Evolutionary conservation across 495 filamentous ascomycete species (phyloP).

Genomic region (Geoglossum glabrum): DNA sequence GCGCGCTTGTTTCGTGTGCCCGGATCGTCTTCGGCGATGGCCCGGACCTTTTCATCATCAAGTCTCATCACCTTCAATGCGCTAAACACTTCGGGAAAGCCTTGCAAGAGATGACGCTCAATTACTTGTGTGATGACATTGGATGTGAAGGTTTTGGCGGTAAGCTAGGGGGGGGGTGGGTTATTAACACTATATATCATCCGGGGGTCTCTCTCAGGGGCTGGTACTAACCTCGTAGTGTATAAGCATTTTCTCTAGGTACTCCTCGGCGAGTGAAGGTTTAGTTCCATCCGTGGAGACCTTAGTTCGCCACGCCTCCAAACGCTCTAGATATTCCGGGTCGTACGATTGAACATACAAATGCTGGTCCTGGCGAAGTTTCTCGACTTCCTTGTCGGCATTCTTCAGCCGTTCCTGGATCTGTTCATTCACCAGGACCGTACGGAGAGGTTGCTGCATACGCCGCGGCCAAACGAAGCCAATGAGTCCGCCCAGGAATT

Average conservation of each 20-base stretch:
- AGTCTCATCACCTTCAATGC: not conserved
- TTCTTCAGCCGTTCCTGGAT: constrained; percentile 20
- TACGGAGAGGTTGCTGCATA: constrained; percentile 21
- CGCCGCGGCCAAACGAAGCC: constrained; percentile 22
- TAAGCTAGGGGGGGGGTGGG: not conserved
- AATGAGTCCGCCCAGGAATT: constrained; percentile 23
- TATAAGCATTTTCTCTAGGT: constrained; percentile 25
- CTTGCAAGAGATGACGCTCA: not conserved
- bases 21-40: not conserved
- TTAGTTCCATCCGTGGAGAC: constrained; percentile 12
- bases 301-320: constrained; percentile 16
- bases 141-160: not conserved
- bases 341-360: constrained; percentile 25
- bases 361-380: constrained; percentile 16
- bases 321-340: constrained; percentile 21
- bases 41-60: not conserved
- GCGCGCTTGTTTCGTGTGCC: not conserved
- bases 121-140: not conserved
- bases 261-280: constrained; percentile 20
- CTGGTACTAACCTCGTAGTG: constrained; percentile 16
- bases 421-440: constrained; percentile 18
- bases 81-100: not conserved
- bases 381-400: constrained; percentile 21
- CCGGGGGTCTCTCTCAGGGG: not conserved
- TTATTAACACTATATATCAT: not conserved